Conservation (phyloP, 2,329 filamentous ascomycete genomes). For the Mycosphaerella arachidis region DNA sequence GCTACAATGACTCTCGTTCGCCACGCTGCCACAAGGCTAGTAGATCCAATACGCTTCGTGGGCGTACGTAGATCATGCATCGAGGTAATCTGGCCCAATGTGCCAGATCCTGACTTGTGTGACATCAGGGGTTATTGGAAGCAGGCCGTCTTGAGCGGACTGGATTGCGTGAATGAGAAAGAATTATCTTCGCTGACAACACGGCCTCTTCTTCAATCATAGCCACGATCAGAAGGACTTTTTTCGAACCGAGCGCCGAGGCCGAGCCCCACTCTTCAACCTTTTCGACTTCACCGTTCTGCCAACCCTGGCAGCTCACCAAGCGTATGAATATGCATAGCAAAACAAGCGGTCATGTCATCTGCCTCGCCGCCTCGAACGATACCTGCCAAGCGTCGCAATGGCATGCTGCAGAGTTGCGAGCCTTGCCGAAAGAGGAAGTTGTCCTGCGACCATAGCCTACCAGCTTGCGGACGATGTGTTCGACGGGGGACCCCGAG, state of each 20-base stretch:
- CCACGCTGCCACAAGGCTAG: background rate
- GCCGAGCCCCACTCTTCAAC: background rate
- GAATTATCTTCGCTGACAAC: no score
- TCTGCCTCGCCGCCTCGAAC: slow-evolving; percentile 3
- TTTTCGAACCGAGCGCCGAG: background rate
- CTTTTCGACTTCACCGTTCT: background rate
- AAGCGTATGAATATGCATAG: background rate
- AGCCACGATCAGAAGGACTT: no score
- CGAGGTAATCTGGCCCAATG: background rate
- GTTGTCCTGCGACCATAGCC: slow-evolving; percentile 24
- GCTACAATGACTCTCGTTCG: background rate
- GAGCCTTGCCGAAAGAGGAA: slow-evolving; percentile 24
- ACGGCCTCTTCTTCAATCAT: no score
- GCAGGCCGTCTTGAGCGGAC: no score
- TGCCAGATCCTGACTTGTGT: no score
- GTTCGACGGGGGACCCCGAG: slow-evolving; percentile 13
- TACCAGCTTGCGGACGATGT: slow-evolving; percentile 22
- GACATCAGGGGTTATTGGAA: no score
- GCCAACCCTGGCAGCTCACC: background rate
- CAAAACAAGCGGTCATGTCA: background rate
- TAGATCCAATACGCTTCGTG: background rate
- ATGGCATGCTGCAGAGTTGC: slow-evolving; percentile 24
- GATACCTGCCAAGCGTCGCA: slow-evolving; percentile 20
- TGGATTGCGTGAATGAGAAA: no score
- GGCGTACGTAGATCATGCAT: background rate